Evolutionary conservation across 345 rosid species (phyloP).

Genomic region (Odontarrhena argentea): DNA sequence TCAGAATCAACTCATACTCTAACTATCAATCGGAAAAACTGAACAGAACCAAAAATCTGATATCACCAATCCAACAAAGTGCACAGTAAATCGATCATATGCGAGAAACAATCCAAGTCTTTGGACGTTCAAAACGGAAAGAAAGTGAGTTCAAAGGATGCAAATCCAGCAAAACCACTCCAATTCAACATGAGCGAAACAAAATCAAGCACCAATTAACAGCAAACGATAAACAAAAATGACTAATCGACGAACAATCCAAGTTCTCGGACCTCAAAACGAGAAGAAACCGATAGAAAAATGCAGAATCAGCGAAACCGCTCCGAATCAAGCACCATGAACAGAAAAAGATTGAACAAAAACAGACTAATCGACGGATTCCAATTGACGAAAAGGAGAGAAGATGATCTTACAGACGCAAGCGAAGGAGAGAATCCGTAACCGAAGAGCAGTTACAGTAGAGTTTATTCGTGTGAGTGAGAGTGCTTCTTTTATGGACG

Average conservation of each 20-base stretch:
- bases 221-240: background rate
- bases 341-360: constrained; percentile 5
- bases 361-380: constrained; percentile 10
- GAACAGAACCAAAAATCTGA: constrained; percentile 5
- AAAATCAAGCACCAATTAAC: constrained; percentile 26
- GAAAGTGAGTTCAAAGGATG: constrained; percentile 5
- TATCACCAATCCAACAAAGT: background rate
- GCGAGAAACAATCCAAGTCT: constrained; percentile 26
- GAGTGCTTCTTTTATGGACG: constrained; percentile 30
- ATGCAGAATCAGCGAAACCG: constrained; percentile 16
- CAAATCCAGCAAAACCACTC: constrained; percentile 9
- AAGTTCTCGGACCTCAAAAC: constrained; percentile 20
- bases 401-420: constrained; percentile 32
- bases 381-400: constrained; percentile 8
- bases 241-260: constrained; percentile 24
- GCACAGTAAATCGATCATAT: background rate
- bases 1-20: constrained; percentile 8
- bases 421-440: constrained; percentile 31
- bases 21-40: constrained; percentile 4
- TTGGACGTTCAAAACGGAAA: constrained; percentile 6
- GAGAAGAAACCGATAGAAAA: constrained; percentile 5
- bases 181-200: constrained; percentile 2
- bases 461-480: constrained; percentile 29
- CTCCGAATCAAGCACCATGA: constrained; percentile 27
- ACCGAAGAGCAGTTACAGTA: constrained; percentile 35